Conservation (phyloP, 148 eudicot species). For the Pouteria glomerata region DNA sequence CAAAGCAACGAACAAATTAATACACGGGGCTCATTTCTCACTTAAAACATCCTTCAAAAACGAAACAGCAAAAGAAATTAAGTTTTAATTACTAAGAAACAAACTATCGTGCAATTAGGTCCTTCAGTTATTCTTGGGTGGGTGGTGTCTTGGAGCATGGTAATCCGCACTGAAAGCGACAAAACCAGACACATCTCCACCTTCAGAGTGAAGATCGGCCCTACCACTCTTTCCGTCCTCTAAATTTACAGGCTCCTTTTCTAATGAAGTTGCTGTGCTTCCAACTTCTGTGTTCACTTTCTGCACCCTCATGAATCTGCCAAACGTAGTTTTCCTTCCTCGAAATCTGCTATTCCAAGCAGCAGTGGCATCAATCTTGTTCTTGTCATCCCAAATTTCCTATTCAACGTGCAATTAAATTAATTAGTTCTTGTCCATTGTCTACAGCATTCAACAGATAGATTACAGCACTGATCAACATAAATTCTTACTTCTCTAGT, state of each 20-base stretch:
- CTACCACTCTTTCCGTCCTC: constrained; percentile 4
- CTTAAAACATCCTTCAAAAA: too few relatives aligned
- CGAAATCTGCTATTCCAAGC: neutral
- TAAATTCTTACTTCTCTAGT: constrained; percentile 4
- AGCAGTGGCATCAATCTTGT: neutral
- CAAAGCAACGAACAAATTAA: too few relatives aligned
- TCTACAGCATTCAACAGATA: too few relatives aligned
- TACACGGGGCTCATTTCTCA: too few relatives aligned
- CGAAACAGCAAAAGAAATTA: too few relatives aligned
- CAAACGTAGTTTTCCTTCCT: constrained; percentile 14
- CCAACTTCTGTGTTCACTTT: neutral
- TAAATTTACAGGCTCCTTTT: neutral
- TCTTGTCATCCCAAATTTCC: neutral
- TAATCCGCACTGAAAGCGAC: constrained; percentile 39
- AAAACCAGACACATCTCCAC: constrained; percentile 18
- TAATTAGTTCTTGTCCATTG: neutral
- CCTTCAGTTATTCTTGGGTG: constrained; percentile 31
- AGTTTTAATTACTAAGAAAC: neutral
- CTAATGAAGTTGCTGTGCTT: constrained; percentile 1
- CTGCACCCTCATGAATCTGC: constrained; percentile 2
- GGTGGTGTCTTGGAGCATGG: constrained; percentile 29
- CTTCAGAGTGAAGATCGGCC: neutral
- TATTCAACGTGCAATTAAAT: neutral
- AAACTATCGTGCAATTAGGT: neutral
- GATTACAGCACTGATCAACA: neutral